Percentiles rank a stretch among this genome's conserved stretches.
These are phyloP conservation scores for Juncus inflexus DNA, from an alignment of 176 grass and related monocot species.

Conservation along the genomic window DNA sequence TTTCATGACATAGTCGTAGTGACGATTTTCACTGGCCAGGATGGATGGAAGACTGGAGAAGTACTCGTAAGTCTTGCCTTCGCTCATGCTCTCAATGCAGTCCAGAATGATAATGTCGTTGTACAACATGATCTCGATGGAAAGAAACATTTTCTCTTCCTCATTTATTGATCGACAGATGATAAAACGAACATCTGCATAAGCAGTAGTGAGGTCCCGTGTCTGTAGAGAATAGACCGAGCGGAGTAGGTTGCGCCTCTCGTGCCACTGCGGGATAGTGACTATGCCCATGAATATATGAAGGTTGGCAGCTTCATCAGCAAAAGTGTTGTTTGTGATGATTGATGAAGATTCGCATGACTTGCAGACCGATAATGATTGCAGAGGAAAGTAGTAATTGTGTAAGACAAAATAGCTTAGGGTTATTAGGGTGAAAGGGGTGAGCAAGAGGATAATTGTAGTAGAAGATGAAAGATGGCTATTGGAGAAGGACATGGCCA, in stretches of 20 bases:
- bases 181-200: constrained; percentile 30
- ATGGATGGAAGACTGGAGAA: constrained; percentile 36
- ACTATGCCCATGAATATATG: constrained; percentile 43
- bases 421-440: constrained; percentile 2
- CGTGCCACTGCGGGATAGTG: constrained; percentile 26
- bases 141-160: constrained; percentile 28
- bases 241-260: constrained; percentile 38
- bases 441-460: not conserved
- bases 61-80: constrained; percentile 60
- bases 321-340: not conserved
- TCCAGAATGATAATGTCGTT: constrained; percentile 56
- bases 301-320: not conserved
- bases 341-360: not conserved
- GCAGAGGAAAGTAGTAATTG: not conserved
- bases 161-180: constrained; percentile 35
- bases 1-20: constrained; percentile 68
- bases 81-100: constrained; percentile 70
- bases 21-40: not conserved
- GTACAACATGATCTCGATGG: constrained; percentile 34
- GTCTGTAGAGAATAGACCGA: constrained; percentile 28
- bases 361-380: not conserved
- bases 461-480: not conserved
- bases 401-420: constrained; percentile 16
- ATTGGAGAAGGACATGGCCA: constrained; percentile 11
- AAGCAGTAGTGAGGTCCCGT: not conserved